Base-by-base conservation (phyloP, 2,329 filamentous ascomycete species). In the Ambrosiella xylebori region DNA sequence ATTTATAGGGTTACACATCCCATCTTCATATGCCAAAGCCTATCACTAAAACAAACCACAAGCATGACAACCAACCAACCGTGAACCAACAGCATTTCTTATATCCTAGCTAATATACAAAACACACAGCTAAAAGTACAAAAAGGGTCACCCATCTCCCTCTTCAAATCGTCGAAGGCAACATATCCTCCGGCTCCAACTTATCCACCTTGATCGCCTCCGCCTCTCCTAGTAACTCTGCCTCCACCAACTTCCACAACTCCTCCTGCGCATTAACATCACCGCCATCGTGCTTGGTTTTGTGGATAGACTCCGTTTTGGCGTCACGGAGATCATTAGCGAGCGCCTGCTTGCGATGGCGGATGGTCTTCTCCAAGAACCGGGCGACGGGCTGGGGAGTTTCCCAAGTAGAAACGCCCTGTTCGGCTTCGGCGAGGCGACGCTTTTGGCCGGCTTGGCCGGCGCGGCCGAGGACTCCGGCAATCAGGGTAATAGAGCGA, bases 391-490 rank as follows among this genome's bases (percentile, higher is more conserved):
- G 73, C 1, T 65, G 59, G 1, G 74, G 70, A 19, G 73, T 81
- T 37, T 68, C 38, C 81, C 81, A 94, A 2, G 81, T 76, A n/a
- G 86, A 74, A 4, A 72, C 66, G 35, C 87, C 87, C 15, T 71
- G 65, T 55, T 73, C 66, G 1, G 88, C 87, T 50, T 78, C 77
- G 45, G 74, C 73, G 49, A 86, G 71, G 58, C 91, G 79, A 61
- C 79, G 77, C 64, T 75, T 70, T 66, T 89, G 83, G 41, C 93
- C 93, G 56, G 79, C 75, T 71, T 95, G 75, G 8, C 87, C 93
- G 0, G 93, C 93, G 56, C 85, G 80, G 45, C 90, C 91, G 41
- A 98, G 76, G 1, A 93, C 84, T 57, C 89, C 89, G 3, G 84
- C 86, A 64, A 98, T 87, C 61, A 96, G 77, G 64, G 85, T 81